Evolutionary conservation across 495 filamentous ascomycete species (phyloP).

Genomic region (Talaromyces liani): DNA sequence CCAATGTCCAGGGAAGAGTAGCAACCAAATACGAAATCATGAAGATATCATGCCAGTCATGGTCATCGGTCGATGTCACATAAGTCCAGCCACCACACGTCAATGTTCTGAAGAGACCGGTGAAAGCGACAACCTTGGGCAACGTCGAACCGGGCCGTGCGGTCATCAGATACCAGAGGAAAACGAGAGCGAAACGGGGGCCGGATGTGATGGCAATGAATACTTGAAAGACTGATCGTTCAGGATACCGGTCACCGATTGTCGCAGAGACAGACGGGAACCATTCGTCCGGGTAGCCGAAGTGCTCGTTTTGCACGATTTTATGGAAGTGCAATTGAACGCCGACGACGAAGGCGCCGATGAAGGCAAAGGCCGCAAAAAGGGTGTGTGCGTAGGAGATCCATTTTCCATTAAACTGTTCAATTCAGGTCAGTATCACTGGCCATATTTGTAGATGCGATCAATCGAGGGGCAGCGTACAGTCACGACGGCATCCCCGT

Average conservation of each 20-base stretch:
- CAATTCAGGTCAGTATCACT: neutral
- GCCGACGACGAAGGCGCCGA: conserved; percentile 84
- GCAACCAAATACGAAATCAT: conserved; percentile 98
- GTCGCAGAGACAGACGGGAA: conserved; percentile 97
- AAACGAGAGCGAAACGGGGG: conserved; percentile 86
- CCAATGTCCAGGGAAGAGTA: conserved; percentile 91
- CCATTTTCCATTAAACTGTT: conserved; percentile 82
- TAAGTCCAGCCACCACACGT: conserved; percentile 99
- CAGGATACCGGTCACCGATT: conserved; percentile 97
- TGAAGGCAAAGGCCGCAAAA: conserved; percentile 81
- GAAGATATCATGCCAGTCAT: conserved; percentile 98
- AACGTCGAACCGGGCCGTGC: conserved; percentile 62
- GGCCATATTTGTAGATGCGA: neutral
- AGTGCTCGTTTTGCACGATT: conserved; percentile 97
- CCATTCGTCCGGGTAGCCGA: conserved; percentile 96
- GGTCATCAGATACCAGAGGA: conserved; percentile 87
- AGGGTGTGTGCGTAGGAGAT: conserved; percentile 81
- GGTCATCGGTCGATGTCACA: conserved; percentile 95
- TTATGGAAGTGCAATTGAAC: conserved; percentile 84
- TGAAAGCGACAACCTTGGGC: conserved; percentile 73
- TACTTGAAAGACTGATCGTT: conserved; percentile 91
- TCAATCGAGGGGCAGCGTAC: conserved; percentile 29
- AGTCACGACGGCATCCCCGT: conserved; percentile 74
- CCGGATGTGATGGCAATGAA: conserved; percentile 96
- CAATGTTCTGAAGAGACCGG: conserved; percentile 80